Conservation (phyloP, 2,329 filamentous ascomycete species). For the Nothomitra cinnamomea region DNA sequence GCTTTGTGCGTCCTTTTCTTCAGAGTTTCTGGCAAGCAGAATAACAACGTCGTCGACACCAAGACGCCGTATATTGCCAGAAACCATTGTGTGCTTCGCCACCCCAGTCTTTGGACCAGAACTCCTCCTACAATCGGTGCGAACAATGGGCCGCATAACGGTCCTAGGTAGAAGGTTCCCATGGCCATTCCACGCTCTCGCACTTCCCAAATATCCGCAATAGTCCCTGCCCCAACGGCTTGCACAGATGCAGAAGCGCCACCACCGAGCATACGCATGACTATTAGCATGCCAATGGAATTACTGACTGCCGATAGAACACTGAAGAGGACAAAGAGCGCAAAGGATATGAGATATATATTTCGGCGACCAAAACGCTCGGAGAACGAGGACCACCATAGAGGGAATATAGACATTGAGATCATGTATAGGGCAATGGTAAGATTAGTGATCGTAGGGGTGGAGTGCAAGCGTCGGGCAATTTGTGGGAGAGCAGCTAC, state of each 20-base stretch:
- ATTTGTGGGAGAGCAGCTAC: conserved; percentile 52
- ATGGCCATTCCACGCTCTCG: conserved; percentile 61
- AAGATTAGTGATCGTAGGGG: conserved; percentile 52
- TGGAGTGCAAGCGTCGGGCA: conserved; percentile 41
- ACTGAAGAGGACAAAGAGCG: conserved; percentile 54
- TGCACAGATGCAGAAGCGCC: conserved; percentile 68
- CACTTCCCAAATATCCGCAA: conserved; percentile 64
- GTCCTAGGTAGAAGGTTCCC: conserved; percentile 69
- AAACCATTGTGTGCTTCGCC: conserved; percentile 68
- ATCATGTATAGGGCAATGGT: conserved; percentile 71
- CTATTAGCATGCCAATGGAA: conserved; percentile 59
- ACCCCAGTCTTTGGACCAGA: conserved; percentile 50
- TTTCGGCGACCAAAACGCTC: conserved; percentile 53
- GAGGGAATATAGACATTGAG: conserved; percentile 63
- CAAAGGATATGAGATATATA: conserved; percentile 64
- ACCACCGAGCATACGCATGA: conserved; percentile 56
- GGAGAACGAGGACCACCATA: conserved; percentile 77
- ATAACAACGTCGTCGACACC: conserved; percentile 37
- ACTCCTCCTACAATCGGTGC: conserved; percentile 63
- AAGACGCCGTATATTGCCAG: conserved; percentile 50
- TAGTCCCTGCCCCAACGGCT: conserved; percentile 67
- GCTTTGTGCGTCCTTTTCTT: conserved; percentile 26
- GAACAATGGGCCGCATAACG: conserved; percentile 55
- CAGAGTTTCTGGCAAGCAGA: conserved; percentile 43
- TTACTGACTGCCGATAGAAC: conserved; percentile 50